These are phyloP conservation scores for Stylonectria norvegica DNA, from an alignment of 2,329 filamentous ascomycete species.

Conservation along the genomic window DNA sequence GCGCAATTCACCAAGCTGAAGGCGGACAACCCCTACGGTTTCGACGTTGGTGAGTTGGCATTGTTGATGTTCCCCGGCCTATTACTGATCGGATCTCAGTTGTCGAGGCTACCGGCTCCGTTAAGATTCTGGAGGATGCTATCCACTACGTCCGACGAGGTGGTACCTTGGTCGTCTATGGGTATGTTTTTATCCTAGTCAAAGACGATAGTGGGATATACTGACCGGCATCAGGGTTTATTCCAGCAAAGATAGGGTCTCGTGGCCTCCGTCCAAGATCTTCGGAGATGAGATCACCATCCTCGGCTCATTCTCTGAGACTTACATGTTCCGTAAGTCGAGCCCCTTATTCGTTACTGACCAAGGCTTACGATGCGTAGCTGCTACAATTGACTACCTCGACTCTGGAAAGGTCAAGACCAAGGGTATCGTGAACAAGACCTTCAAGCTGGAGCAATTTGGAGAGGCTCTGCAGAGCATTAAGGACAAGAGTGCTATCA, in stretches of 20 bases:
- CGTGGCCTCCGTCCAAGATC: constrained; percentile 70
- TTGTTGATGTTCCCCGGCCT: not conserved
- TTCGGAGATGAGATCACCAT: constrained; percentile 68
- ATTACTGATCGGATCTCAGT: constrained; percentile 32
- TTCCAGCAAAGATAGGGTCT: constrained; percentile 56
- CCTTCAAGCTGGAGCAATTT: constrained; percentile 70
- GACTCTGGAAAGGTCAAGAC: constrained; percentile 60
- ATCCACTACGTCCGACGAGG: constrained; percentile 70
- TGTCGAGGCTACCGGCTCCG: constrained; percentile 66
- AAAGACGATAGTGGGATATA: no score
- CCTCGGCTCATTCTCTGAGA: constrained; percentile 69
- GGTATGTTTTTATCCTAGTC: constrained; percentile 30
- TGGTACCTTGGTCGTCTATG: constrained; percentile 69
- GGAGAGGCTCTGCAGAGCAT: constrained; percentile 67
- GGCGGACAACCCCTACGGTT: constrained; percentile 65
- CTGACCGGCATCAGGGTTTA: constrained; percentile 51
- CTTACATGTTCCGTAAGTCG: constrained; percentile 62
- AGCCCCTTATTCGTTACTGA: not conserved
- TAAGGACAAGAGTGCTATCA: constrained; percentile 69
- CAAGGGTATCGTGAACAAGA: constrained; percentile 69
- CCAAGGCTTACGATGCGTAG: constrained; percentile 18
- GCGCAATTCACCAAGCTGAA: constrained; percentile 61
- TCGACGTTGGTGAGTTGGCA: constrained; percentile 55
- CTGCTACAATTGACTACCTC: constrained; percentile 49
- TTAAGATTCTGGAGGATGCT: constrained; percentile 65